Evolutionary conservation across 169 alveolate species (phyloP).

Genomic region (Cryptosporidium muris): DNA sequence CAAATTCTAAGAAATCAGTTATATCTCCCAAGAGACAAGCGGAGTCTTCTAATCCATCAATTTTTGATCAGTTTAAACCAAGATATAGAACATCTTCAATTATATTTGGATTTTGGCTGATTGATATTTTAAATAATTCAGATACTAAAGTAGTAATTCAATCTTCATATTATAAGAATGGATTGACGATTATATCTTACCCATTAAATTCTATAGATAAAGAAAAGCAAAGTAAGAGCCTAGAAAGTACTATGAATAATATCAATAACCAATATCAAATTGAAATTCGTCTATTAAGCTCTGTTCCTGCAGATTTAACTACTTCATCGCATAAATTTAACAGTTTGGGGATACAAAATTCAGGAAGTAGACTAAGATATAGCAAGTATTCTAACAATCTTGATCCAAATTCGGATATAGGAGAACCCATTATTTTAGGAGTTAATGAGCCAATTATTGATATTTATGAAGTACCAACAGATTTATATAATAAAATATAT

Average conservation of each 20-base stretch:
- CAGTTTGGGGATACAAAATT: neutral
- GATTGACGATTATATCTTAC: slow-evolving; percentile 23
- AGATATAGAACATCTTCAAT: neutral
- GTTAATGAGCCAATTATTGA: slow-evolving; percentile 31
- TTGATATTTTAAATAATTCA: neutral
- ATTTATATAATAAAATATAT: neutral
- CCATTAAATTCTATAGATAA: slow-evolving; percentile 10
- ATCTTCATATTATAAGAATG: slow-evolving; percentile 41
- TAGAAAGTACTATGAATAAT: slow-evolving; percentile 3
- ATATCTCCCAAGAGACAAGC: neutral
- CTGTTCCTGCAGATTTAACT: slow-evolving; percentile 54
- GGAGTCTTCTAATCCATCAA: too few relatives aligned
- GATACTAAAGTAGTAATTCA: slow-evolving; percentile 2
- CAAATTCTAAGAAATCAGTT: neutral
- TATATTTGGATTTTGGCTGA: slow-evolving; percentile 48
- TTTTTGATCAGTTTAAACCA: neutral
- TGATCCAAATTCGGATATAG: neutral
- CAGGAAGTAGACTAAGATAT: slow-evolving; percentile 28
- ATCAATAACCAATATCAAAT: slow-evolving; percentile 9
- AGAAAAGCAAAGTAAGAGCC: slow-evolving; percentile 6
- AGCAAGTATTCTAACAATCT: slow-evolving; percentile 16
- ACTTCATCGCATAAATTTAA: slow-evolving; percentile 2
- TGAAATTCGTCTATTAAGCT: slow-evolving; percentile 43
- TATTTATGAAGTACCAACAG: slow-evolving; percentile 18
- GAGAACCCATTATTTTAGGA: slow-evolving; percentile 53